Base-by-base conservation (phyloP, 495 filamentous ascomycete genomes). In the Opeltia flavorubescens region DNA sequence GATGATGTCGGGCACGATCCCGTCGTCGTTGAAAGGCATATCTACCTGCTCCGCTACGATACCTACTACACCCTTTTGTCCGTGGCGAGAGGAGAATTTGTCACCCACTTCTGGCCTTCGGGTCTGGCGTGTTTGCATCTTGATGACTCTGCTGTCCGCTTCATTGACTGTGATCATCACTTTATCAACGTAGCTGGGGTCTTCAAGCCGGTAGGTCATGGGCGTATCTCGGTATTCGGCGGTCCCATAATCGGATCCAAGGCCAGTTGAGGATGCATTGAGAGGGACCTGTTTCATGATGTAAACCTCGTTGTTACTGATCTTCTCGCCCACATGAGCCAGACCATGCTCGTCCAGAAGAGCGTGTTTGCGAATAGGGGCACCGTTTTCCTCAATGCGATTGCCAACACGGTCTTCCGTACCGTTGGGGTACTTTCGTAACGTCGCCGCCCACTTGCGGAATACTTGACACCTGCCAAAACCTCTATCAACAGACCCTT, bases 51-150 rank as follows among this genome's bases (percentile, higher is more conserved):
- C 80, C 28, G 86, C 86, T 46, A 96, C 94, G 59, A 95, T 89
- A 33, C 91, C 91, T 1, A 91, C 86, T 17, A 96, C 93, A 74
- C 91, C 91, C 66, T 98, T 98, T 63, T 98, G 91, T 34, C 91
- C 91, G 67, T 98, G 91, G 18, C 91, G 83, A 6, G 89, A 95
- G 26, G 91, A 95, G 68, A 98, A 98, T 63, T 98, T 98, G 64
- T 98, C 91, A 40, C 91, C 91, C 6, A 96, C 71, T 60, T 99
- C 93, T 0, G 91, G 91, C 5, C 87, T 75, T 26, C 93, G 80
- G 0, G 91, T 99, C 57, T 96, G 93, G 4, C 91, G 74, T 0
- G 86, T 94, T 55, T 89, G 78, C 8, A 96, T 80, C 60, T 99
- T 99, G 66, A 95, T 72, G 34, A 95, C 68, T 40, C 77, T 75